A percentile compares a stretch with the other conserved stretches of the same genome.
These are phyloP conservation scores for Aureobasidium namibiae DNA, from an alignment of 2,329 filamentous ascomycete species.

Conservation along the genomic window DNA sequence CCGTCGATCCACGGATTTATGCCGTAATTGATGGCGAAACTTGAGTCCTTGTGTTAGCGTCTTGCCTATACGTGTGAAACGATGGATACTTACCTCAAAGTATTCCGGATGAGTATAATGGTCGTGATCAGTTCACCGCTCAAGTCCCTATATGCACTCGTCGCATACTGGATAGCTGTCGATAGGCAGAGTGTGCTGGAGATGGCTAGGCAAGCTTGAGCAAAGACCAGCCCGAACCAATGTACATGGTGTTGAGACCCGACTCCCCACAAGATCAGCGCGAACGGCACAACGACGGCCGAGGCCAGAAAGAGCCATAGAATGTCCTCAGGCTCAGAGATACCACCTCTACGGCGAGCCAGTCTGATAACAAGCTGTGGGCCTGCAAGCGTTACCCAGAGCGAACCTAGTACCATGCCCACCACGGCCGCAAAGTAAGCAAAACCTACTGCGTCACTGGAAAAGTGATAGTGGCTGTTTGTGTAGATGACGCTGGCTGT, in stretches of 20 bases:
- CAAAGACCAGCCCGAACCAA: constrained; percentile 21
- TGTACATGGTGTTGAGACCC: not conserved
- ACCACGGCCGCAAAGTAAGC: constrained; percentile 26
- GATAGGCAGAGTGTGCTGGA: constrained; percentile 10
- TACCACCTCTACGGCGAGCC: constrained; percentile 33
- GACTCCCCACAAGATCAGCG: constrained; percentile 7
- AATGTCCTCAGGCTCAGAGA: constrained; percentile 35
- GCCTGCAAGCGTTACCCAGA: constrained; percentile 32
- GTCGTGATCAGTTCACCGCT: constrained; percentile 38
- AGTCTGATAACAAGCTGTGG: constrained; percentile 24
- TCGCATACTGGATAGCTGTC: constrained; percentile 10
- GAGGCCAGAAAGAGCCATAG: constrained; percentile 30
- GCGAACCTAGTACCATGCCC: constrained; percentile 18
- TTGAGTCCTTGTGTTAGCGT: constrained; percentile 11
- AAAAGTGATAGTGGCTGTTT: constrained; percentile 28
- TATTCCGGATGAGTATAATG: constrained; percentile 40
- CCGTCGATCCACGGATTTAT: constrained; percentile 39
- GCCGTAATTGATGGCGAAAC: constrained; percentile 37
- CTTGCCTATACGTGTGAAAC: not conserved
- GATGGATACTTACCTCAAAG: constrained; percentile 24
- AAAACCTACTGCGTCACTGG: constrained; percentile 26
- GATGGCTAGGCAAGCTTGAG: constrained; percentile 24
- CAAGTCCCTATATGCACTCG: constrained; percentile 24
- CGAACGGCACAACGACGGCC: constrained; percentile 5
- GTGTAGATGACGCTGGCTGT: constrained; percentile 16